phyloP scores from a whole-genome alignment of 139 green algal genomes.

The Chlamydomonas urium region DNA sequence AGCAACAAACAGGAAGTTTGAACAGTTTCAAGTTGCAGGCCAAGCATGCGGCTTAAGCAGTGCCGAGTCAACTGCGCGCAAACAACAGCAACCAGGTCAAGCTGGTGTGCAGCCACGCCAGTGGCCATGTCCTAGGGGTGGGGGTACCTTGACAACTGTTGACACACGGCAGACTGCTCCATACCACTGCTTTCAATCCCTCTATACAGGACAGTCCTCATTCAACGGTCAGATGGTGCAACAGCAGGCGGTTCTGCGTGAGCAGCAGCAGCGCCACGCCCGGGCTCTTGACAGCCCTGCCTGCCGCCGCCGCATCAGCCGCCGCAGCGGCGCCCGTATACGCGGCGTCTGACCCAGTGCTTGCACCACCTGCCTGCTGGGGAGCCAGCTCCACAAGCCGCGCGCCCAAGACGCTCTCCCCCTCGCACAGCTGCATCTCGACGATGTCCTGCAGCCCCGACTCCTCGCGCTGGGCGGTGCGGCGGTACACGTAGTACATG shows the following conservation, averaged over 20 bases:
- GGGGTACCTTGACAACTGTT: no score
- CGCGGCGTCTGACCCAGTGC: background rate
- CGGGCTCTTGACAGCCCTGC: background rate
- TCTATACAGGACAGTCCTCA: no score
- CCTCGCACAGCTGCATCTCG: conserved; percentile 49
- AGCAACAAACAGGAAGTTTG: no score
- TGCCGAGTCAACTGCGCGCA: no score
- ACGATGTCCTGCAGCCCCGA: conserved; percentile 54
- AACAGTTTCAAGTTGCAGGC: no score
- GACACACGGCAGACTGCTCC: no score
- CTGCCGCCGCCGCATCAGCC: background rate
- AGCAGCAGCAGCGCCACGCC: conserved; percentile 20
- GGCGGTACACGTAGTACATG: conserved; percentile 62
- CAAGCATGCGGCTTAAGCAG: no score
- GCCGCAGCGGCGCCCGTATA: no score
- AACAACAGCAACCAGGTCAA: no score
- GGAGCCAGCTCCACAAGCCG: conserved; percentile 30
- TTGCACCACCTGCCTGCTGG: background rate
- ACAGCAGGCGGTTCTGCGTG: conserved; percentile 30
- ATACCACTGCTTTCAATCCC: no score
- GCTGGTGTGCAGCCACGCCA: no score
- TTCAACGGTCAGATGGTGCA: conserved; percentile 11
- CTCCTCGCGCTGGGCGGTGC: conserved; percentile 11
- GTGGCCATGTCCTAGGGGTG: no score
- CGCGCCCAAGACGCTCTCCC: conserved; percentile 48